These are phyloP conservation scores for Grigorovia humatica DNA, from an alignment of 805 yeast species.

Conservation along the genomic window DNA sequence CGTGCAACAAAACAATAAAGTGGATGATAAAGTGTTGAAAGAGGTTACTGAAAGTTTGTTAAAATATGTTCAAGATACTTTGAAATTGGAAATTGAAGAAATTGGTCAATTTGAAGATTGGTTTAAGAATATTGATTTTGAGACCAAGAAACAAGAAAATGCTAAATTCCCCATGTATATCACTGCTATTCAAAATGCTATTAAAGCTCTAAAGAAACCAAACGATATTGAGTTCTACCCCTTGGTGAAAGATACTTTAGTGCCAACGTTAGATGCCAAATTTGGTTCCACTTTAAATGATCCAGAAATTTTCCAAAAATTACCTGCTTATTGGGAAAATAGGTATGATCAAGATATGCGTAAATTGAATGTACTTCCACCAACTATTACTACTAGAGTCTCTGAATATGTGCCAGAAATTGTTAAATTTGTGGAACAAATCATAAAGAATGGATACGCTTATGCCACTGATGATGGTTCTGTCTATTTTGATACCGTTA, in stretches of 20 bases:
- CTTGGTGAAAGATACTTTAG: slow-evolving; percentile 61
- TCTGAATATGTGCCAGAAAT: slow-evolving; percentile 94
- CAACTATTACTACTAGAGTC: slow-evolving; percentile 84
- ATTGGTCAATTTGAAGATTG: slow-evolving; percentile 39
- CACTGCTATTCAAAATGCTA: slow-evolving; percentile 52
- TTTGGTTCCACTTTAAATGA: slow-evolving; percentile 72
- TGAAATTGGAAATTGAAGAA: slow-evolving; percentile 32
- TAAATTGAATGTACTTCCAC: slow-evolving; percentile 70
- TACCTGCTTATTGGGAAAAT: slow-evolving; percentile 85
- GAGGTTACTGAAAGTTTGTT: slow-evolving; percentile 37
- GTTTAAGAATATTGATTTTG: slow-evolving; percentile 40
- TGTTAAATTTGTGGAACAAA: slow-evolving; percentile 62
- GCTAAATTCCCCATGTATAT: slow-evolving; percentile 87
- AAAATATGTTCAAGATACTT: slow-evolving; percentile 42
- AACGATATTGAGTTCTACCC: slow-evolving; percentile 26
- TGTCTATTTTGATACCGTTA: slow-evolving; percentile 87
- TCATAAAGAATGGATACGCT: slow-evolving; percentile 74
- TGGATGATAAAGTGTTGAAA: slow-evolving; percentile 15
- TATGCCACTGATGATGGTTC: slow-evolving; percentile 79
- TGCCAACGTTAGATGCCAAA: slow-evolving; percentile 60
- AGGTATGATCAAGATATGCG: slow-evolving; percentile 81
- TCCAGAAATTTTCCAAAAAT: slow-evolving; percentile 67
- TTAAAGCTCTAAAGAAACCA: slow-evolving; percentile 20
- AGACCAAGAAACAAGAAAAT: slow-evolving; percentile 40
- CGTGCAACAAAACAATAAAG: slow-evolving; percentile 9